Percentiles rank a stretch among this genome's conserved stretches.
phyloP scores from a whole-genome alignment of 257 asterid genomes.

The Plantago ovata region DNA sequence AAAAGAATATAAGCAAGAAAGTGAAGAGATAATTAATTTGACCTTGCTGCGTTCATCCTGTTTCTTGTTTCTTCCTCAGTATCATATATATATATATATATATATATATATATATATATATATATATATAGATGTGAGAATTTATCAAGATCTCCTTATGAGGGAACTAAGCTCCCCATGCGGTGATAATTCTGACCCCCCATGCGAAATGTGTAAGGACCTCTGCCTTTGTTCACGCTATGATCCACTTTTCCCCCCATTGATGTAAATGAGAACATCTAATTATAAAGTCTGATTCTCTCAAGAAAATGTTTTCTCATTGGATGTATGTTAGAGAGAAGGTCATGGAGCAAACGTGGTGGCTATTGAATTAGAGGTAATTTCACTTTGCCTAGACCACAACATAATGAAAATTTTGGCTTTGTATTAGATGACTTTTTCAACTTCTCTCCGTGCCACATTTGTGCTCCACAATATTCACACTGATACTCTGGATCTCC shows the following conservation, averaged over 20 bases:
- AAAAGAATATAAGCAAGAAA: no score
- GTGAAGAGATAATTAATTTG: no score
- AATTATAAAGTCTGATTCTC: no score
- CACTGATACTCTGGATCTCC: no score
- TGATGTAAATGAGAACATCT: background rate
- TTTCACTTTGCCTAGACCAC: background rate
- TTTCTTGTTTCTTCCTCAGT: background rate
- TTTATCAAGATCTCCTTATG: no score
- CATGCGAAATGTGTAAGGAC: background rate
- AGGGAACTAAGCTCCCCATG: no score
- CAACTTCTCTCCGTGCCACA: no score
- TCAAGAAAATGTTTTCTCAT: background rate
- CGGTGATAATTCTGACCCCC: no score
- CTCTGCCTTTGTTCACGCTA: background rate
- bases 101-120: no score
- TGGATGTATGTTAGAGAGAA: background rate
- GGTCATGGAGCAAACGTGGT: slow-evolving; percentile 1
- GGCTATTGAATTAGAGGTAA: slow-evolving; percentile 9
- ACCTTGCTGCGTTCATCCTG: background rate
- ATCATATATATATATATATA: background rate
- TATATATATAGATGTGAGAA: no score
- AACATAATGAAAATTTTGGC: background rate
- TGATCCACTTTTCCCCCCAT: background rate
- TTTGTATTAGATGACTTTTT: no score
- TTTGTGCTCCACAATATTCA: no score